Evolutionary conservation across 2,329 filamentous ascomycete species (phyloP).

Genomic region (Arachnomyces sp.): DNA sequence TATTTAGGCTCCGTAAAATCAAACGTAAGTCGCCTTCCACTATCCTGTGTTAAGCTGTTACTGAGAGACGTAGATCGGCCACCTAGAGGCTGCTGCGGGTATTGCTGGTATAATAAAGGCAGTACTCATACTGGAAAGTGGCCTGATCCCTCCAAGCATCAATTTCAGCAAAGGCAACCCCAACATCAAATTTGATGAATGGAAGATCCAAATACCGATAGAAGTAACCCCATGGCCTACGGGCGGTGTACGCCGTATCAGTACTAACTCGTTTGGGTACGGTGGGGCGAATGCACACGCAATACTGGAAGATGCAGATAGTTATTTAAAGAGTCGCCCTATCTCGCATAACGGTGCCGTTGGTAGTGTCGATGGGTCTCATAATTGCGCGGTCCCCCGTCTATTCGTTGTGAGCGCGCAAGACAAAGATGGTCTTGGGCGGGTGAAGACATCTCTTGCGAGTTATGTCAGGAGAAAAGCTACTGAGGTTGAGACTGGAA

Average conservation of each 20-base stretch:
- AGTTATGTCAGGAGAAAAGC: no score
- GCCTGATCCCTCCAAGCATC: constrained; percentile 14
- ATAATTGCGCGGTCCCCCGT: not conserved
- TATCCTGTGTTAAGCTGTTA: no score
- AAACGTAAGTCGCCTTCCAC: no score
- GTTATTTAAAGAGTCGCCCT: not conserved
- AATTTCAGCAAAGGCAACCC: constrained; percentile 13
- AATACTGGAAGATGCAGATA: not conserved
- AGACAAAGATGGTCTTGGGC: not conserved
- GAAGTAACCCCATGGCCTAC: not conserved
- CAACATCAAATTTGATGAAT: constrained; percentile 3
- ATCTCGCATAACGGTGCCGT: not conserved
- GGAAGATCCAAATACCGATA: not conserved
- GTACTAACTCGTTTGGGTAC: not conserved
- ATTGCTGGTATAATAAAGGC: constrained; percentile 8
- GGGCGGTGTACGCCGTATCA: not conserved
- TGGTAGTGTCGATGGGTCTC: not conserved
- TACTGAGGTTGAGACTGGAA: no score
- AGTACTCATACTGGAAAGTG: constrained; percentile 5
- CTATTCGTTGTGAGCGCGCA: not conserved
- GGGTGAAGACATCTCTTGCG: no score
- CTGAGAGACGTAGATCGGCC: no score
- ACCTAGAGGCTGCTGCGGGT: constrained; percentile 7
- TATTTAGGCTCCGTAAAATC: constrained; percentile 9
- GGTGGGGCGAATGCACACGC: not conserved